A percentile compares a stretch with the other conserved stretches of the same genome.
Evolutionary conservation across 129 eudicot species (phyloP).

Genomic region (Daucus carota): DNA sequence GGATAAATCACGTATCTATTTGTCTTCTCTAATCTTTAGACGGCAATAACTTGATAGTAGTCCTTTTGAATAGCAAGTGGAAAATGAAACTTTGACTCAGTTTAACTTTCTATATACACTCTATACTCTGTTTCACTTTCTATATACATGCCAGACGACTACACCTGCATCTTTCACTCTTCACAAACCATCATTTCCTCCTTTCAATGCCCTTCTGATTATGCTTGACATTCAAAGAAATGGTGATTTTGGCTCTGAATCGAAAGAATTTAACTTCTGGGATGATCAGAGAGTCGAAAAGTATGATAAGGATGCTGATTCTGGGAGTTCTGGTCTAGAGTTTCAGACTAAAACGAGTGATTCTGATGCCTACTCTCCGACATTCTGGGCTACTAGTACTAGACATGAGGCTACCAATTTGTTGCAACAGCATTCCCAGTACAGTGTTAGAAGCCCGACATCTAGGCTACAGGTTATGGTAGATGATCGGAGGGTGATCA

Average conservation of each 20-base stretch:
- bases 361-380: conserved; percentile 12
- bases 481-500: conserved; percentile 22
- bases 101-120: not conserved
- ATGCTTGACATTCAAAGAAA: not conserved
- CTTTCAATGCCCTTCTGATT: not conserved
- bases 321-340: not conserved
- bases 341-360: not conserved
- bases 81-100: not conserved
- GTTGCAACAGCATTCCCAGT: conserved; percentile 3
- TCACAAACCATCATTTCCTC: not conserved
- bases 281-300: not conserved
- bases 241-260: not conserved
- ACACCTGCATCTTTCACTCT: conserved; percentile 8
- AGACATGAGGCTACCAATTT: not conserved
- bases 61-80: not conserved
- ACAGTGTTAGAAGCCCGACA: conserved; percentile 4
- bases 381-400: conserved; percentile 9
- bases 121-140: not conserved
- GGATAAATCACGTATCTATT: not conserved
- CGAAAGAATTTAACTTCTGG: conserved; percentile 16
- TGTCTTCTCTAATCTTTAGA: conserved; percentile 1
- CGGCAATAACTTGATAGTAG: not conserved
- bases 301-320: not conserved
- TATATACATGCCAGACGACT: not conserved
- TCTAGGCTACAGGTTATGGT: conserved; percentile 21